Base-by-base conservation (phyloP, 2,329 filamentous ascomycete genomes). In the Pyricularia sp. region DNA sequence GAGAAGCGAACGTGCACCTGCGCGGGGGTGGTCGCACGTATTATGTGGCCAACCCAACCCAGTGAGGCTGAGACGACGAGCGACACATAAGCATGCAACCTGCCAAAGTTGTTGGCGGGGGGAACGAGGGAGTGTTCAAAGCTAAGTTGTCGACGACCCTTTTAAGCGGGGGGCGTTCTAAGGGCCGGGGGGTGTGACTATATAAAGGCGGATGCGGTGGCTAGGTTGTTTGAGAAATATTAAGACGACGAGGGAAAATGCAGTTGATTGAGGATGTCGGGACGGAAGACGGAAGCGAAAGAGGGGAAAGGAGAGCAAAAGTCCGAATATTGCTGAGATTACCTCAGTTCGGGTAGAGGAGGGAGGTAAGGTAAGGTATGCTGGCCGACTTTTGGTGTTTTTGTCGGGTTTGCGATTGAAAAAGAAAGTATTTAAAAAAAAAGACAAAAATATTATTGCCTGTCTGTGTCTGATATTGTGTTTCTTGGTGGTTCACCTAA, bases 161-260 rank as follows among this genome's bases (percentile, higher is more conserved):
- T 50, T 50, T 50, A 50, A 20, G 42, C 17, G 17, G 42, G 42
- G 42, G 42, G 42, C 42, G 42, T 50, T 50, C 42, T 7, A 50
- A 50, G 42, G 42, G 20, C 42, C 42, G 42, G 42, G 42, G 42
- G 42, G 42, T 50, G 42, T 50, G 42, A 50, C 42, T 50, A 50
- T 50, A 50, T 50, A 50, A 50, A 50, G 42, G 42, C 66, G 12
- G 28, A 26, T 4, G 67, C 26, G n/a, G 67, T 68, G 31, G 23
- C 66, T 50, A 66, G 58, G 69, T 31, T 66, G 68, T 69, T 72
- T 72, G 70, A 70, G 68, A 70, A 68, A 68, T 64, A 71, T 70
- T 69, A 69, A 69, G 67, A 69, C 42, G 42, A 50, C 42, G 42
- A 50, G 42, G 42, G 9, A 50, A n/a, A 50, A 50, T 50, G 42